A percentile compares a stretch with the other conserved stretches of the same genome.
Evolutionary conservation across 1,139 yeast genomes (phyloP).

Genomic region (Magnusiomyces ingens): DNA sequence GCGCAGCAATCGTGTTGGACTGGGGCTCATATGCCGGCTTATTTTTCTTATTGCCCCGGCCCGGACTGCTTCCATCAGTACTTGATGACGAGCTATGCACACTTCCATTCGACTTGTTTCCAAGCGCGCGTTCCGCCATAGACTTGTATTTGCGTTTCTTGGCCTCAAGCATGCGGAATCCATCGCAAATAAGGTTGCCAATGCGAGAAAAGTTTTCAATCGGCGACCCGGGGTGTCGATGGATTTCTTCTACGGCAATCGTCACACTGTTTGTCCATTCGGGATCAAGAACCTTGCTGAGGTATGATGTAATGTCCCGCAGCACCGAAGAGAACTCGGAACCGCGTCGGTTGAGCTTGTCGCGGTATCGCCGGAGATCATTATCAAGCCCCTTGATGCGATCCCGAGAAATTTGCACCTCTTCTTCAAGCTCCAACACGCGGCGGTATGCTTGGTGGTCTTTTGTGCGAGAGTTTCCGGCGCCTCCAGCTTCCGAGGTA

Average conservation of each 20-base stretch:
- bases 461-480: conserved; percentile 7
- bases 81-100: too few species aligned
- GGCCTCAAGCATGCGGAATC: conserved; percentile 5
- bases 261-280: conserved; percentile 11
- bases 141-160: conserved; percentile 5
- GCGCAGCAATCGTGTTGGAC: too few species aligned
- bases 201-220: conserved; percentile 8
- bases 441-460: conserved; percentile 13
- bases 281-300: conserved; percentile 3
- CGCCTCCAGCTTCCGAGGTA: neutral
- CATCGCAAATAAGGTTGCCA: conserved; percentile 9
- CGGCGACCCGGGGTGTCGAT: conserved; percentile 2
- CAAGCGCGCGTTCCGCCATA: neutral
- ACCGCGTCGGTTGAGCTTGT: conserved; percentile 10
- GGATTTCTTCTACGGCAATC: conserved; percentile 6
- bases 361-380: conserved; percentile 5
- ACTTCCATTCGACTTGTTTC: too few species aligned
- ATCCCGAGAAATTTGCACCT: conserved; percentile 7
- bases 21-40: too few species aligned
- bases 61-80: too few species aligned
- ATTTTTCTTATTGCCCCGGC: too few species aligned
- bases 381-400: conserved; percentile 7
- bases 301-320: conserved; percentile 7
- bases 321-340: conserved; percentile 10
- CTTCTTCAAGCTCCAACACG: conserved; percentile 14